Base-by-base conservation (phyloP, 1,139 yeast genomes). In the Eremothecium cymbalariae region DNA sequence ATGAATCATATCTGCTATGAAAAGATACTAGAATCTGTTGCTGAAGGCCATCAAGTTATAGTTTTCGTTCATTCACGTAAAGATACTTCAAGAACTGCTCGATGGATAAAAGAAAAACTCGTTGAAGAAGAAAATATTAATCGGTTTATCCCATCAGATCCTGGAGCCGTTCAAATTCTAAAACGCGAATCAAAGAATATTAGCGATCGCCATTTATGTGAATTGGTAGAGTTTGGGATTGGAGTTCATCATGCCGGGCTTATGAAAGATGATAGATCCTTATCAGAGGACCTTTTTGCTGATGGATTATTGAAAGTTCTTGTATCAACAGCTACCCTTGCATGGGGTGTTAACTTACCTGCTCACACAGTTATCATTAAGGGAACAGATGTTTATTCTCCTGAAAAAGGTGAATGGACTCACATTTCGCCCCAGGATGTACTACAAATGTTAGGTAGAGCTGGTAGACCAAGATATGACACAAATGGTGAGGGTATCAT, bases 291-390 rank as follows among this genome's bases (percentile, higher is more conserved):
- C 49, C 62, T 84, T 29, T 90, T 90, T 63, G 88, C 94, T 1
- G 90, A 78, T 44, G 95, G 97, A 3, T 77, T 80, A 38, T 62
- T 85, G 18, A 78, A 76, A 48, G 85, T 88, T 1, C 65, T 90
- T 34, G 94, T 88, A 1, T 85, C 94, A 0, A 90, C 98, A 1
- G 95, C 97, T 0, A 90, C 98, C 0, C 70, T 90, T 44, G 97
- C 98, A 0, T 90, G 97, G 98, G 98, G 98, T 68, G 97, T 90
- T 24, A 90, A 90, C 54, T 68, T 90, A 38, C 98, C 98, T 1
- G 97, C 97, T 0, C 96, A 90, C 48, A 85, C 96, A 0, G 98
- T 90, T 18, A 78, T 90, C 18, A 83, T 90, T 41, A 88, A 90
- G 51, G 98, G 97, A 0, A 90, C 98, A 0, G 94, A 86, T 50